Evolutionary conservation across 495 filamentous ascomycete genomes (phyloP).

Genomic region (Neurospora hispaniola): DNA sequence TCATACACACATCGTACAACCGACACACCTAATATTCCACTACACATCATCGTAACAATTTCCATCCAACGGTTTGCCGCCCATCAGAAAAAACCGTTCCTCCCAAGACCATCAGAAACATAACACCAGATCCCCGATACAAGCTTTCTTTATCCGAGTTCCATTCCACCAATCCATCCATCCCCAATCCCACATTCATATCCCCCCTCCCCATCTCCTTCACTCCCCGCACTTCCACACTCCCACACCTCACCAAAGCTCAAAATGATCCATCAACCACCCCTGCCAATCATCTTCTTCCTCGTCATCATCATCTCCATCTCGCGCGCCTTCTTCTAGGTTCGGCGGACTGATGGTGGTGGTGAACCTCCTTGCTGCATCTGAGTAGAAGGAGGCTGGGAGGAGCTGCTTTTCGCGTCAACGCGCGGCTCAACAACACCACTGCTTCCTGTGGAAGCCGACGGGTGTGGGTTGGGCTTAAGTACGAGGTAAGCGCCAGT

Average conservation of each 20-base stretch:
- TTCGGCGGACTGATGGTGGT: background rate
- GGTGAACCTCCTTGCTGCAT: background rate
- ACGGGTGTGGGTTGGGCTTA: background rate
- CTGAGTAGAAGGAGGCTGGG: background rate
- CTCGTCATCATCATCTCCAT: background rate
- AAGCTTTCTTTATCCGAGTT: background rate
- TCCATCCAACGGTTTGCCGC: background rate
- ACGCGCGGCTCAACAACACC: background rate
- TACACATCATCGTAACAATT: background rate
- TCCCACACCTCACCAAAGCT: background rate
- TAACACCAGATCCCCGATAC: no score
- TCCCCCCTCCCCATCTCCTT: no score
- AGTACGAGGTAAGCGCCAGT: background rate
- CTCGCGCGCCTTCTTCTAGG: background rate
- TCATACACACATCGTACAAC: background rate
- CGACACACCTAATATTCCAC: background rate
- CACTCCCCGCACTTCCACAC: no score
- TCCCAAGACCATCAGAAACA: no score
- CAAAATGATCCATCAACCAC: background rate
- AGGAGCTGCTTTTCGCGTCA: background rate
- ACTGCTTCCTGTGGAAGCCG: no score
- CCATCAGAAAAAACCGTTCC: no score
- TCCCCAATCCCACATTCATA: background rate
- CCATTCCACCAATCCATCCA: background rate
- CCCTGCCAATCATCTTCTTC: slow-evolving; percentile 2